A percentile compares a stretch with the other conserved stretches of the same genome.
These are phyloP conservation scores for Whalleya microplaca DNA, from an alignment of 2,329 filamentous ascomycete genomes.

Conservation along the genomic window DNA sequence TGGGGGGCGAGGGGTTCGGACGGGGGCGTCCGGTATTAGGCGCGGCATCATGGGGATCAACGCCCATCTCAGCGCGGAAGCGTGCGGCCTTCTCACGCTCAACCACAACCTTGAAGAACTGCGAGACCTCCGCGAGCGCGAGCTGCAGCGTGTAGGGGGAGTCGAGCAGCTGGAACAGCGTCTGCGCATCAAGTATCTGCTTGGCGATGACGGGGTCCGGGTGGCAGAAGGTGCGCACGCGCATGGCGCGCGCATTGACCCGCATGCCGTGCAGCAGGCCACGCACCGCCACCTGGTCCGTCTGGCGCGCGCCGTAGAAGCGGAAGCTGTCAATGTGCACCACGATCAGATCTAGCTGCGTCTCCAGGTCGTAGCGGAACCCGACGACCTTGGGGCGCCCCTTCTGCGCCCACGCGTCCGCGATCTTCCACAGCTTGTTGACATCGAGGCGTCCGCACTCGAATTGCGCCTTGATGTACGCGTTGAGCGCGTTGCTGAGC, in stretches of 20 bases:
- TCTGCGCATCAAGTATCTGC: constrained; percentile 58
- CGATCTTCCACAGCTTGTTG: constrained; percentile 54
- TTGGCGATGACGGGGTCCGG: constrained; percentile 62
- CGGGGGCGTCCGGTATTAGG: not conserved
- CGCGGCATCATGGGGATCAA: not conserved
- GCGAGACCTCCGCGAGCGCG: constrained; percentile 53
- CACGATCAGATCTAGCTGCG: constrained; percentile 58
- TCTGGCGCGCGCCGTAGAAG: constrained; percentile 55
- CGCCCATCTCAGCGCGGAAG: not conserved
- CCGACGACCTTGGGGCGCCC: constrained; percentile 59
- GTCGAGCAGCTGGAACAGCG: constrained; percentile 54
- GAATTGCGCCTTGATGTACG: constrained; percentile 57
- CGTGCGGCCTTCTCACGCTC: constrained; percentile 46
- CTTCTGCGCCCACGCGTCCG: constrained; percentile 55
- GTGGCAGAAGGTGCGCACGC: constrained; percentile 60
- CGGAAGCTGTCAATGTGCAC: constrained; percentile 56
- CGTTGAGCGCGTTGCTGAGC: constrained; percentile 54
- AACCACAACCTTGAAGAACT: constrained; percentile 58
- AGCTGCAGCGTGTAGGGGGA: constrained; percentile 48
- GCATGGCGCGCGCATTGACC: constrained; percentile 55
- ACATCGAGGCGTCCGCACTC: constrained; percentile 58
- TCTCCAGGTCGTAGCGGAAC: constrained; percentile 64
- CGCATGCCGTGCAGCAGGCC: constrained; percentile 57
- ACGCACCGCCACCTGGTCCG: constrained; percentile 46
- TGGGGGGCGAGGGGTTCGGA: not conserved